Percentiles rank a stretch among this genome's conserved stretches.
Evolutionary conservation across 345 rosid species (phyloP).

Genomic region (Brassica rapa): DNA sequence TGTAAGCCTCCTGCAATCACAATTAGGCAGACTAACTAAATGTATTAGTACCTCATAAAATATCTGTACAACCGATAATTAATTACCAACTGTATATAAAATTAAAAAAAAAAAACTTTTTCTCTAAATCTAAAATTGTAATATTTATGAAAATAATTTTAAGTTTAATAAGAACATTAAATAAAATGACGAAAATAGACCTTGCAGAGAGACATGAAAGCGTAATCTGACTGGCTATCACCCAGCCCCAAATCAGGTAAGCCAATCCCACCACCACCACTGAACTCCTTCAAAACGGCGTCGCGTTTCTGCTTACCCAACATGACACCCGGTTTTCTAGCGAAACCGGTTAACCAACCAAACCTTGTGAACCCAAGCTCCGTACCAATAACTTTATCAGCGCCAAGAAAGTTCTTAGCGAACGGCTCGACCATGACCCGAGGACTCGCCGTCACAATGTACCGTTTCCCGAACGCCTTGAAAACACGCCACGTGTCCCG

Average conservation of each 20-base stretch:
- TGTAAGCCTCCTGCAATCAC: conserved; percentile 2
- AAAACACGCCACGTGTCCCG: not conserved
- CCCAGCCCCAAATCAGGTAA: not conserved
- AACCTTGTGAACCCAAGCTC: not conserved
- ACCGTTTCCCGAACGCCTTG: not conserved
- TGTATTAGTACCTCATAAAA: not conserved
- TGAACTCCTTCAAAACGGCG: not conserved
- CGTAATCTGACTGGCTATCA: not conserved
- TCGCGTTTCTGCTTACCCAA: not conserved
- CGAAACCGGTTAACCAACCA: conserved; percentile 1
- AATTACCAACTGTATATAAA: not conserved
- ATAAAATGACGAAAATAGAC: not conserved
- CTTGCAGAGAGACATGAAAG: not conserved
- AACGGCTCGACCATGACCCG: not conserved
- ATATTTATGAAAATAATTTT: not conserved
- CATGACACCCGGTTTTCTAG: not conserved
- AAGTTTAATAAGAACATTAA: not conserved
- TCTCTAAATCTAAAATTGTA: not conserved
- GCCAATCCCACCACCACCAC: not conserved
- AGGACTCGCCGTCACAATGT: conserved; percentile 2
- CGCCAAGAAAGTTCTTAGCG: not conserved
- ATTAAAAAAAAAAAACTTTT: too few species aligned
- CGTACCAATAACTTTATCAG: not conserved
- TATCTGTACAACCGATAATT: not conserved
- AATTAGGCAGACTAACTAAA: not conserved